Evolutionary conservation across 2,329 filamentous ascomycete species (phyloP).

Genomic region (Penicillium digitatum): DNA sequence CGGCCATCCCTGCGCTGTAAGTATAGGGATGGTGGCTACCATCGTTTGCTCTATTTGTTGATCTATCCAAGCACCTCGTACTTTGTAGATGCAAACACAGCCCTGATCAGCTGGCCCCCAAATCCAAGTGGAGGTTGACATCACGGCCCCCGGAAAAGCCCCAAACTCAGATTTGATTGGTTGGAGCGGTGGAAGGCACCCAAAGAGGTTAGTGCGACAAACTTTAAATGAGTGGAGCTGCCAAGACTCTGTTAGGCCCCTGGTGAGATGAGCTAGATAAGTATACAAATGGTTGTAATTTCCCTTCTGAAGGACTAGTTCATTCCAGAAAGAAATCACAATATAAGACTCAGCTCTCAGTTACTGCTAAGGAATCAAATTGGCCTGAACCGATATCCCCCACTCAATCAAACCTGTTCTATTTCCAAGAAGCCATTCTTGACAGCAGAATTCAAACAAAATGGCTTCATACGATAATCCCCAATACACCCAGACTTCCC

Average conservation of each 20-base stretch:
- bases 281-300: background rate
- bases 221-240: background rate
- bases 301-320: background rate
- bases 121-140: slow-evolving; percentile 7
- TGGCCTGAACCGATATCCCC: background rate
- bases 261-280: background rate
- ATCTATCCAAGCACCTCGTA: background rate
- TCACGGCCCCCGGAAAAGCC: slow-evolving; percentile 2
- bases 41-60: background rate
- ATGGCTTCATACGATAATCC: background rate
- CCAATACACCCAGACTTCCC: background rate
- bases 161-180: background rate
- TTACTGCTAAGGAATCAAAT: background rate
- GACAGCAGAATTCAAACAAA: background rate
- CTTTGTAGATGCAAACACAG: background rate
- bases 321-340: background rate
- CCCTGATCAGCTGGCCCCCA: background rate
- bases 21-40: fast-evolving
- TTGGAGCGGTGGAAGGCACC: background rate
- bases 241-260: background rate
- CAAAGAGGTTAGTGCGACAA: background rate
- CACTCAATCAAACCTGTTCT: background rate
- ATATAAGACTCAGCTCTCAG: background rate
- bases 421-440: background rate
- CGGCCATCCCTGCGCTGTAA: too few relatives aligned